Conservation (phyloP, 768 basidiomycete species). For the Hygrocybe punicea region DNA sequence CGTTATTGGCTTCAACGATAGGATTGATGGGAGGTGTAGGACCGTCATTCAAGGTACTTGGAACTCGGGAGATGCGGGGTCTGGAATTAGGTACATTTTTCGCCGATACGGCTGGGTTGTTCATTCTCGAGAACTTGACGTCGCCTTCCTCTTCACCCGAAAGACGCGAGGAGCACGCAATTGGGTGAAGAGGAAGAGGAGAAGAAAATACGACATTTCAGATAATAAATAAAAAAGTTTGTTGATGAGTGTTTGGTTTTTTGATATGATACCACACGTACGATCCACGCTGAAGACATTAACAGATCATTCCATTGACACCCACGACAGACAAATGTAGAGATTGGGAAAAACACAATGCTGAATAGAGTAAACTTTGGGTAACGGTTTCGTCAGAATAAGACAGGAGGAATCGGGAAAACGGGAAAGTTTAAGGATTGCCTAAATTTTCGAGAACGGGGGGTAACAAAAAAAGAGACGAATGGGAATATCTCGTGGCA, state of each 20-base stretch:
- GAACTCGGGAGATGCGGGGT: slow-evolving; percentile 33
- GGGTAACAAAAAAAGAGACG: slow-evolving; percentile 2
- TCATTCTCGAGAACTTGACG: background rate
- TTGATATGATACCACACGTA: background rate
- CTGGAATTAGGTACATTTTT: slow-evolving; percentile 14
- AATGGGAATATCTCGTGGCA: slow-evolving; percentile 12
- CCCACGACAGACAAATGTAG: too few species aligned
- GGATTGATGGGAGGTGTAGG: slow-evolving; percentile 30
- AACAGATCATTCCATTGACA: too few species aligned
- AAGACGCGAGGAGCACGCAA: slow-evolving; percentile 33
- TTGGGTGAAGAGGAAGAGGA: slow-evolving; percentile 53
- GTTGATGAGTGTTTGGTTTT: background rate
- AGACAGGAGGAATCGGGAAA: too few species aligned
- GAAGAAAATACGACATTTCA: slow-evolving; percentile 30
- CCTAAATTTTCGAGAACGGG: background rate
- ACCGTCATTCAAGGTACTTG: slow-evolving; percentile 34
- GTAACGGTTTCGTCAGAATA: too few species aligned
- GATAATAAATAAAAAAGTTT: background rate
- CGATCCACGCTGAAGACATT: too few species aligned
- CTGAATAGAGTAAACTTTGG: too few species aligned
- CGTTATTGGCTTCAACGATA: background rate
- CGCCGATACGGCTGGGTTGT: slow-evolving; percentile 1
- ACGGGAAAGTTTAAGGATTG: too few species aligned
- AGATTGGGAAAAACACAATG: too few species aligned
- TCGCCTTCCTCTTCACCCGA: slow-evolving; percentile 49